Percentiles rank a stretch among this genome's conserved stretches.
phyloP scores from a whole-genome alignment of 2,329 filamentous ascomycete genomes.

The Pseudogymnoascus sp. region DNA sequence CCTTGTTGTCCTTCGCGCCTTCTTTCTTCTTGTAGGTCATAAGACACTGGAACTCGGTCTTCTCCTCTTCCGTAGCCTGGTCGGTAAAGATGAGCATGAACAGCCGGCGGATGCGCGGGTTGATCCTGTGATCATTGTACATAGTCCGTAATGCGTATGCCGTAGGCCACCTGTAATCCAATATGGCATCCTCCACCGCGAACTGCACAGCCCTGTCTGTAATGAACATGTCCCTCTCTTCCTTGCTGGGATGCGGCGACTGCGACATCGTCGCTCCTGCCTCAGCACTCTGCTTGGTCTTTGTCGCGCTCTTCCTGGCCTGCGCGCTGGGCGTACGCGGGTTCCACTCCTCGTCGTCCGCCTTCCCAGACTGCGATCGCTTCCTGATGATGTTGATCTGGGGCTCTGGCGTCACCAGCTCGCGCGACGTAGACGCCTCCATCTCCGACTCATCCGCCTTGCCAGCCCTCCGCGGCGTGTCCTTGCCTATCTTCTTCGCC shows the following conservation, averaged over 20 bases:
- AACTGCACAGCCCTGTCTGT: constrained; percentile 46
- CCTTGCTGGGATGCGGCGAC: constrained; percentile 11
- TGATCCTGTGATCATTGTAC: constrained; percentile 48
- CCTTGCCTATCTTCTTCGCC: constrained; percentile 40
- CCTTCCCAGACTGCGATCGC: background rate
- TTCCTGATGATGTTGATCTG: background rate
- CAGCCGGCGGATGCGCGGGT: constrained; percentile 47
- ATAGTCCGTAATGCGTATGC: constrained; percentile 53
- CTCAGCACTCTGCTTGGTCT: background rate
- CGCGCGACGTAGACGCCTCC: background rate
- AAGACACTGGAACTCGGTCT: constrained; percentile 43
- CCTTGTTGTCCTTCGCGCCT: constrained; percentile 37
- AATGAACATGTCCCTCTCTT: constrained; percentile 18
- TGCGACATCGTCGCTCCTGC: background rate
- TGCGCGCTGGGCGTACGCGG: background rate
- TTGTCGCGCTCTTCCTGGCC: constrained; percentile 1
- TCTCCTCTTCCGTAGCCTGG: constrained; percentile 44
- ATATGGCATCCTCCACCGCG: constrained; percentile 51
- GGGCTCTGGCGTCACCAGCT: background rate
- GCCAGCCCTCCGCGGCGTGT: background rate
- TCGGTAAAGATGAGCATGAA: constrained; percentile 51
- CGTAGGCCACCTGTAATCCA: constrained; percentile 50
- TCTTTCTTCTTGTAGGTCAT: constrained; percentile 49
- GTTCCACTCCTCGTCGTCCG: background rate
- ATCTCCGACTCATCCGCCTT: constrained; percentile 1